Conservation (phyloP, 2,329 filamentous ascomycete species). For the Paraphaeosphaeria sporulosa region DNA sequence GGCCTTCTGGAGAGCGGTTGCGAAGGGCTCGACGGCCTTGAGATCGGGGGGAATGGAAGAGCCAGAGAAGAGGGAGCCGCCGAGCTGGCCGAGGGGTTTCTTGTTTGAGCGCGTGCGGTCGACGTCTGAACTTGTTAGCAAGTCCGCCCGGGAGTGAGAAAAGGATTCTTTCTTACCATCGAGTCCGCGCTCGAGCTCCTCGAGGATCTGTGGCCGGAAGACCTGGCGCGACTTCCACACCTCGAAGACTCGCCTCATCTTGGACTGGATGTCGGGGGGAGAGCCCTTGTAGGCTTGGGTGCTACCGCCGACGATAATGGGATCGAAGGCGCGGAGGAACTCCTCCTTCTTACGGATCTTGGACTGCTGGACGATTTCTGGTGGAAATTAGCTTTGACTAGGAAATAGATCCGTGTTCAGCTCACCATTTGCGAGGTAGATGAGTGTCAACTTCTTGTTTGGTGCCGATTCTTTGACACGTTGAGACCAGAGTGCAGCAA, state of each 20-base stretch:
- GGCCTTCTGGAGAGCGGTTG: conserved; percentile 77
- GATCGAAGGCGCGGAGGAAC: conserved; percentile 89
- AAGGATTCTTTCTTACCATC: conserved; percentile 67
- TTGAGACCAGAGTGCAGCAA: conserved; percentile 90
- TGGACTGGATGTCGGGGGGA: conserved; percentile 80
- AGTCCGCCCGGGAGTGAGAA: background rate
- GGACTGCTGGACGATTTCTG: conserved; percentile 95
- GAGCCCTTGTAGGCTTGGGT: conserved; percentile 90
- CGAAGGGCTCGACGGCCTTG: conserved; percentile 74
- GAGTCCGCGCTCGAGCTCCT: conserved; percentile 79
- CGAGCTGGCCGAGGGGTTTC: conserved; percentile 60
- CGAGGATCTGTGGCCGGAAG: conserved; percentile 81
- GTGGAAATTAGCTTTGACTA: conserved; percentile 15
- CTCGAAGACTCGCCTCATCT: conserved; percentile 87
- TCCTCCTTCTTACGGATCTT: conserved; percentile 92
- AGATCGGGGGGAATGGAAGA: conserved; percentile 76
- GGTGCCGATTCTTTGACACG: conserved; percentile 86
- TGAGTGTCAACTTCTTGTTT: conserved; percentile 84
- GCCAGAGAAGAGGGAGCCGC: conserved; percentile 75
- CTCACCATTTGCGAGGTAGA: conserved; percentile 94
- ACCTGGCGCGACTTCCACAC: conserved; percentile 90
- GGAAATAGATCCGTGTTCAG: conserved; percentile 23
- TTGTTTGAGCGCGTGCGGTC: conserved; percentile 63
- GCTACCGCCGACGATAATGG: conserved; percentile 89
- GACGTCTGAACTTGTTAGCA: conserved; percentile 53